Base-by-base conservation (phyloP, 106 monocot species). In the Allium sativum region DNA sequence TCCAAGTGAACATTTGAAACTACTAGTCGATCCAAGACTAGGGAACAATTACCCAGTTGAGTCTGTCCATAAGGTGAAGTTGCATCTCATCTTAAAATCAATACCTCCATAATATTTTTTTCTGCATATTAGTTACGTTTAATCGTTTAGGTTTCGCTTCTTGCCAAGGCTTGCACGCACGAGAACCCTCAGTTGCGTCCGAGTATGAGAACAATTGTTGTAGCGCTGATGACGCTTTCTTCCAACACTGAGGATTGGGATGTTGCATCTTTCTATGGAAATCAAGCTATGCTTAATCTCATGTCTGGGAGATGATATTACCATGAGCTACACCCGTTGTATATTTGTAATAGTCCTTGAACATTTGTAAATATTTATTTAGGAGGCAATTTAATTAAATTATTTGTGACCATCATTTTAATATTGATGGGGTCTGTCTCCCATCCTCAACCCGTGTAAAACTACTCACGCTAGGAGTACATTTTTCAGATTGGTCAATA, bases 161-260 rank as follows among this genome's bases (percentile, higher is more conserved):
- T 70, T 52, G 75, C 75, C 7, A 76, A 59, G 50, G 70, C 76
- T 53, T 76, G 76, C 40, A 70, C 76, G 2, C 69, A 76, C 20
- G 65, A 70, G 45, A 65, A 76, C 10, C 58, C 75, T 10, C 65
- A 70, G 21, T 18, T 64, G 54, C 44, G 76, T 58, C 76, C 76
- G 43, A 60, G 43, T 45, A 76, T 70, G 76, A 48, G 65, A 43
- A 45, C 79, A 14, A 74, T 96, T 19, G 96, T 91, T 0, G 87
- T 96, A 18, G 76, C 84, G 7, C 62, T 96, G 67, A 96, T 91
- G 96, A 87, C 87, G 1, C 59, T 91, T 22, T 91, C 91, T 13
- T 81, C 87, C 14, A 66, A 74, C 1, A 77, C 79, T 14, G 76
- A 72, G 58, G 86, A 81, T 14, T 87, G 78, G 83, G 86, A 92